Percentiles rank a stretch among this genome's conserved stretches.
These are phyloP conservation scores for Galeopsis tetrahit DNA, from an alignment of 257 asterid genomes.

Conservation along the genomic window DNA sequence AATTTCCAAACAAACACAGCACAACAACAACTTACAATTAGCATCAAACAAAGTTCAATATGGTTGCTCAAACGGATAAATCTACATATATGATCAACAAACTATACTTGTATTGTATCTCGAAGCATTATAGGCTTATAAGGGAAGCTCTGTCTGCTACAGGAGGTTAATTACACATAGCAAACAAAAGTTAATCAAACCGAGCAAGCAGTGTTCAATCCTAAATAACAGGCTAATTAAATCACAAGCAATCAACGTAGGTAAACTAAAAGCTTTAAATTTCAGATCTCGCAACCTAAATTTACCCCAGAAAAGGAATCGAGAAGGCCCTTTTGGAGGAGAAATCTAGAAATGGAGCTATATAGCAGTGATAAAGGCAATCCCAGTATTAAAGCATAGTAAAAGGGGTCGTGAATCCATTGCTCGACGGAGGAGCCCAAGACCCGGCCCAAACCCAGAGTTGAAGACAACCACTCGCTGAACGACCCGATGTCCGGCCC, in stretches of 20 bases:
- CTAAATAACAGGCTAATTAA: not conserved
- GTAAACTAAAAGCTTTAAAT: not conserved
- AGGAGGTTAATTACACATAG: too few relatives aligned
- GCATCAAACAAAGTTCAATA: constrained; percentile 6
- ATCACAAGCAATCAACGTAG: not conserved
- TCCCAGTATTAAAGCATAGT: constrained; percentile 66
- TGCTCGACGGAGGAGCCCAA: constrained; percentile 69
- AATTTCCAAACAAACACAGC: not conserved
- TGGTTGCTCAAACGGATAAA: not conserved
- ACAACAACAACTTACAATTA: constrained; percentile 5
- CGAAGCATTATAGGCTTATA: not conserved
- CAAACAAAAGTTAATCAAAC: not conserved
- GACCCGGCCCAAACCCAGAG: constrained; percentile 62
- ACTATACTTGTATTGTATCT: not conserved
- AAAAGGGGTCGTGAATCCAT: constrained; percentile 87
- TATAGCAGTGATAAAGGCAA: constrained; percentile 67
- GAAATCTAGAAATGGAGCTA: constrained; percentile 55
- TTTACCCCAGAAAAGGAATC: constrained; percentile 82
- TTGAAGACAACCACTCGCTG: constrained; percentile 80
- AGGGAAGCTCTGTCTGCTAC: not conserved
- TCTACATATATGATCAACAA: not conserved
- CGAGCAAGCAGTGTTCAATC: not conserved
- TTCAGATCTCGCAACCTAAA: constrained; percentile 16
- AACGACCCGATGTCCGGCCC: constrained; percentile 96
- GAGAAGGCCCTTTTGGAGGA: constrained; percentile 62